Base-by-base conservation (phyloP, 805 yeast species). In the Cyberlindnera misumaiensis region DNA sequence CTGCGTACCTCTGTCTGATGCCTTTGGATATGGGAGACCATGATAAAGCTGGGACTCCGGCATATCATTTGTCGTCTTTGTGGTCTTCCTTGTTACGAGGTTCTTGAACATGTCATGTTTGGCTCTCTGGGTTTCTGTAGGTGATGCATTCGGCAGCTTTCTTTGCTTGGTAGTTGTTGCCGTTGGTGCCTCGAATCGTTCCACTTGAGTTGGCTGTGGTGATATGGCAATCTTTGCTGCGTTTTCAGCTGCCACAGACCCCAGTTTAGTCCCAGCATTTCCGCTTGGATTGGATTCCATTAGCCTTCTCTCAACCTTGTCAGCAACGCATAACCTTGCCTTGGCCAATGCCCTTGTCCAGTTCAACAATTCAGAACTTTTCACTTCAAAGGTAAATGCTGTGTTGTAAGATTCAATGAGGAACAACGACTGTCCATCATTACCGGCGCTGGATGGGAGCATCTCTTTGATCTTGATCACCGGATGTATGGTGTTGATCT, bases 391-490 rank as follows among this genome's bases (percentile, higher is more conserved):
- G 4, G 73, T 65, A 47, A 79, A 72, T 0, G 85, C 68, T 11
- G 73, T 64, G 22, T 59, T 64, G n/a, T 64, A 63, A 0, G 85
- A 76, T 43, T 69, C 71, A 26, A 81, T 69, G 1, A 78, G 81
- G 62, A 81, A 78, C 11, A 53, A 53, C 2, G 68, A 60, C 2
- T 68, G 68, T 36, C 62, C 55, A 32, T 56, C 61, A 6, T 58
- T 16, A 1, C 45, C 32, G 5, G 45, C 50, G 2, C 56, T 52
- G 13, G 64, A 60, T 10, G 68, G 64, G 5, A 75, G 60, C 13
- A 82, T 64, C 53, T 83, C 90, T 49, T 75, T 80, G 47, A 83
- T 67, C 36, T 62, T 70, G 13, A 76, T 62, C 11, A 73, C 73
- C 1, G 75, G 65, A 47, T 71, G 73, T 5, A 70, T 64, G 30